A percentile compares a stretch with the other conserved stretches of the same genome.
Conservation (phyloP, 2,329 filamentous ascomycete species). For the Blastomyces gilchristii region DNA sequence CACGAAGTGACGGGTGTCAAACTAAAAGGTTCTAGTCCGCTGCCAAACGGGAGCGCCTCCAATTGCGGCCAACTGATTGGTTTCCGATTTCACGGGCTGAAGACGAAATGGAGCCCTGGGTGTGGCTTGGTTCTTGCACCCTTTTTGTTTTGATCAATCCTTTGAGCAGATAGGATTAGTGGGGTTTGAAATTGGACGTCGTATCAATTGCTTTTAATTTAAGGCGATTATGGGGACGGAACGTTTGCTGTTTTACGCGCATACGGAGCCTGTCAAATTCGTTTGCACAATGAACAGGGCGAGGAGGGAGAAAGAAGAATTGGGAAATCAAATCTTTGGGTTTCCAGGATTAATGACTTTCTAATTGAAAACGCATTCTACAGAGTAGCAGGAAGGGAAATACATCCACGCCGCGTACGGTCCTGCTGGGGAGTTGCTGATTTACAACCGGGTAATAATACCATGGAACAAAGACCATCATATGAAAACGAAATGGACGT, state of each 20-base stretch:
- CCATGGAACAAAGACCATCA: not conserved
- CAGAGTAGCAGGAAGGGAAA: not conserved
- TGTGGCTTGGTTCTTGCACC: conserved; percentile 3
- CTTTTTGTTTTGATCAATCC: too few species aligned
- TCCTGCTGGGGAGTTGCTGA: too few species aligned
- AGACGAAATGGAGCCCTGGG: not conserved
- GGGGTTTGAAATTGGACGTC: not conserved
- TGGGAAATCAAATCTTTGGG: not conserved
- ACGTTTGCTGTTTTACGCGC: not conserved
- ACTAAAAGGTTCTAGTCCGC: not conserved
- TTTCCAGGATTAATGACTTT: not conserved
- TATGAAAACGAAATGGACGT: not conserved
- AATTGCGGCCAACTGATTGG: not conserved
- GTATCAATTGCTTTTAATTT: not conserved
- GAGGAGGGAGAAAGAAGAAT: not conserved
- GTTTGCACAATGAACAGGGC: not conserved
- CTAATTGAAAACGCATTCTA: not conserved
- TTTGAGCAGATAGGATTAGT: not conserved
- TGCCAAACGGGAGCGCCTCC: not conserved
- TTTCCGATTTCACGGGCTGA: conserved; percentile 4
- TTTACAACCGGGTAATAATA: not conserved
- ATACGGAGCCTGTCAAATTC: not conserved
- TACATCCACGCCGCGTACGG: not conserved
- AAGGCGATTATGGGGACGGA: not conserved
- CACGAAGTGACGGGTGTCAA: not conserved